Percentiles rank a stretch among this genome's conserved stretches.
Conservation (phyloP, 1,139 yeast species). For the Blastobotrys ciferrii region DNA sequence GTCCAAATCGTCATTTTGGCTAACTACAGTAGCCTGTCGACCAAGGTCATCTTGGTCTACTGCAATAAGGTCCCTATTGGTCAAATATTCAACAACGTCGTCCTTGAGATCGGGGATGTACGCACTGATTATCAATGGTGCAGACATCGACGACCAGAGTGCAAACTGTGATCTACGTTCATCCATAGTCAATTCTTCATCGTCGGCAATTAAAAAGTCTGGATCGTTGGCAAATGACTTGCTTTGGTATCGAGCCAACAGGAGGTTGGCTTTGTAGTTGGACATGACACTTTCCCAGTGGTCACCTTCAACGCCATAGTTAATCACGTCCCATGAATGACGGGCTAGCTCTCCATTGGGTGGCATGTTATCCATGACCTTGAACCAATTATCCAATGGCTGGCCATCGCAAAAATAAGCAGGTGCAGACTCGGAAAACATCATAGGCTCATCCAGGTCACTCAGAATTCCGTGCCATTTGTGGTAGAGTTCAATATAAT, state of each 20-base stretch:
- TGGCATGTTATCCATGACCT: constrained; percentile 13
- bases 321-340: constrained; percentile 12
- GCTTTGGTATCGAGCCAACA: constrained; percentile 12
- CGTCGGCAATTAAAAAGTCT: constrained; percentile 14
- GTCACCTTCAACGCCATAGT: constrained; percentile 2
- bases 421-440: constrained; percentile 14
- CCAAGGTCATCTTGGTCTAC: constrained; percentile 11
- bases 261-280: constrained; percentile 9
- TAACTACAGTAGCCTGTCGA: constrained; percentile 9
- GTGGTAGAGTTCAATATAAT: constrained; percentile 7
- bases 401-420: constrained; percentile 11
- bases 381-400: constrained; percentile 10
- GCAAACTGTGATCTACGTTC: constrained; percentile 13
- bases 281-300: constrained; percentile 11
- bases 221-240: constrained; percentile 11
- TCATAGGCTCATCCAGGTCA: constrained; percentile 8
- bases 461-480: constrained; percentile 10
- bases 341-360: constrained; percentile 11
- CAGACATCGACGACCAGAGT: constrained; percentile 13
- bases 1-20: constrained; percentile 3
- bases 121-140: constrained; percentile 14
- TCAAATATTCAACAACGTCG: constrained; percentile 6
- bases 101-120: constrained; percentile 9
- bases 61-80: constrained; percentile 12
- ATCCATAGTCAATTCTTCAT: constrained; percentile 8